Percentiles rank a stretch among this genome's conserved stretches.
Evolutionary conservation across 1,284 basidiomycete species (phyloP).

Genomic region (Ustilago bromivora): DNA sequence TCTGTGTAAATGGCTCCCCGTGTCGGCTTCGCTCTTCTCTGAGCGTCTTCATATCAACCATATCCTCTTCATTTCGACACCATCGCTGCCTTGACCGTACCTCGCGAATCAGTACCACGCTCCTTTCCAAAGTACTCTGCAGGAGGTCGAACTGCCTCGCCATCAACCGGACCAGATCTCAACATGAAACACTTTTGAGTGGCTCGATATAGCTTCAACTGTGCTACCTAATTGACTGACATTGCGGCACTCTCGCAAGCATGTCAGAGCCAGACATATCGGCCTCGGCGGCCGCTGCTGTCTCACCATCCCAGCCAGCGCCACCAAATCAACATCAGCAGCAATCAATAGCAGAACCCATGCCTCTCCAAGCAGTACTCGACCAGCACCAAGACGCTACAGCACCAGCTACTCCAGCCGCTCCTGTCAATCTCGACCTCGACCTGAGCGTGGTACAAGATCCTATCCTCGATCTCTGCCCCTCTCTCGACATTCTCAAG

Average conservation of each 20-base stretch:
- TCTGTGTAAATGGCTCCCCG: not conserved
- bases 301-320: not conserved
- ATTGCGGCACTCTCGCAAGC: not conserved
- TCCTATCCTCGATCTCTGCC: conserved; percentile 55
- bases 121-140: not conserved
- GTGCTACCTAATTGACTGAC: too few relatives aligned
- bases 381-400: not conserved
- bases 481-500: conserved; percentile 50
- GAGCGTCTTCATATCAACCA: not conserved
- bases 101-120: not conserved
- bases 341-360: not conserved
- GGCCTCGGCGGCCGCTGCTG: not conserved
- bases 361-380: conserved; percentile 11
- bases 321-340: not conserved
- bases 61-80: not conserved
- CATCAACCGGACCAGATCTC: not conserved
- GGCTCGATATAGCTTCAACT: not conserved
- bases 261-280: not conserved
- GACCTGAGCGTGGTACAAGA: conserved; percentile 43
- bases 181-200: not conserved
- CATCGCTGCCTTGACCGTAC: not conserved
- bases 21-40: not conserved
- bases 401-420: not conserved
- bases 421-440: conserved; percentile 31
- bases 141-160: not conserved